phyloP scores from a whole-genome alignment of 2,329 filamentous ascomycete genomes.

The Myriosclerotinia duriaeana region DNA sequence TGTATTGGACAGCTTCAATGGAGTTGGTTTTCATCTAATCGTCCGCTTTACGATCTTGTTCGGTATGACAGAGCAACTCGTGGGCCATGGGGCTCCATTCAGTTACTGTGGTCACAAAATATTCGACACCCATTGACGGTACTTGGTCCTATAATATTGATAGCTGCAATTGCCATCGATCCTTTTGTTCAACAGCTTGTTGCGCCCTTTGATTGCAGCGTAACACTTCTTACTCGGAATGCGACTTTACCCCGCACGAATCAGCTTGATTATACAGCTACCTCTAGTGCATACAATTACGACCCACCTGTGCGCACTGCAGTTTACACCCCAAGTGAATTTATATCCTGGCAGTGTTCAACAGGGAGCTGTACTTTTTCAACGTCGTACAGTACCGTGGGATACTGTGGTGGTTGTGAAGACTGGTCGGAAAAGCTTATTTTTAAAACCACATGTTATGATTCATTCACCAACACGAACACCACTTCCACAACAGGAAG shows the following conservation, averaged over 20 bases:
- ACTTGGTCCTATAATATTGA: not conserved
- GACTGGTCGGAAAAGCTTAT: not conserved
- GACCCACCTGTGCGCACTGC: not conserved
- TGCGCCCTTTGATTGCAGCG: not conserved
- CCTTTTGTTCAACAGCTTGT: not conserved
- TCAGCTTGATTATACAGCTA: not conserved
- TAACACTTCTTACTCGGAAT: not conserved
- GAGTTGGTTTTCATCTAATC: not conserved
- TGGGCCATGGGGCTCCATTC: not conserved
- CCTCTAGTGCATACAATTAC: too few species aligned
- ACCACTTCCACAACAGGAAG: not conserved
- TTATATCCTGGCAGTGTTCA: not conserved
- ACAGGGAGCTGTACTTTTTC: constrained; percentile 1
- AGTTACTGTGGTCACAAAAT: not conserved
- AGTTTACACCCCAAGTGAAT: not conserved
- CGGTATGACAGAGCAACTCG: not conserved
- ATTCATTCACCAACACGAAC: not conserved
- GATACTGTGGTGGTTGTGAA: not conserved
- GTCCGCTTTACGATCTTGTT: not conserved
- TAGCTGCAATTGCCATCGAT: not conserved
- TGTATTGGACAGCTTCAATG: constrained; percentile 2
- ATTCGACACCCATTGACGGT: not conserved
- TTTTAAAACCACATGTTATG: not conserved
- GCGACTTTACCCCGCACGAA: not conserved
- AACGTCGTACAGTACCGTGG: not conserved